Conservation (phyloP, 2,329 filamentous ascomycete species). For the Clarireedia sp. region DNA sequence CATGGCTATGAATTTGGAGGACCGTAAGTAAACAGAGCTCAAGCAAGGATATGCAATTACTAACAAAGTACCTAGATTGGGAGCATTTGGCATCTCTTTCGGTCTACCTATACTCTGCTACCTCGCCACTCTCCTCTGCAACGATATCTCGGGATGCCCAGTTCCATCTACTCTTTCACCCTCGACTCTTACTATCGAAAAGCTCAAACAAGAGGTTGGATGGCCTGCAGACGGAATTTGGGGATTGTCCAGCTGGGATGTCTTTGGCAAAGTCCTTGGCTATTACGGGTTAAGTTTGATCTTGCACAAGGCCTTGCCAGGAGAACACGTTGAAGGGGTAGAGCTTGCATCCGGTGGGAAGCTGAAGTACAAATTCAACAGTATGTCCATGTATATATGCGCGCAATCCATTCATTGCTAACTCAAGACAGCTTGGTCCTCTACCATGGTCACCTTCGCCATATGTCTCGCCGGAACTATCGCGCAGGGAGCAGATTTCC, state of each 20-base stretch:
- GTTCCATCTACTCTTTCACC: constrained; percentile 72
- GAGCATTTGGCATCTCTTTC: constrained; percentile 70
- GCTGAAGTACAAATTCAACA: constrained; percentile 76
- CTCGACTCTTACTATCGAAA: constrained; percentile 59
- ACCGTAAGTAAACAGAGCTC: constrained; percentile 25
- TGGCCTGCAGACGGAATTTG: constrained; percentile 67
- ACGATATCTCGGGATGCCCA: constrained; percentile 86
- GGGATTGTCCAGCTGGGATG: constrained; percentile 63
- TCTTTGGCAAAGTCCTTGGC: constrained; percentile 60
- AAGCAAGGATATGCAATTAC: background rate
- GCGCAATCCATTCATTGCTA: constrained; percentile 8
- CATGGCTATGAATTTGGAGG: constrained; percentile 31
- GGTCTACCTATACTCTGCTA: constrained; percentile 74
- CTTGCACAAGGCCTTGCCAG: constrained; percentile 71
- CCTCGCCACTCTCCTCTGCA: constrained; percentile 76
- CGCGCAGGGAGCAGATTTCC: constrained; percentile 70
- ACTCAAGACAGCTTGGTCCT: constrained; percentile 55
- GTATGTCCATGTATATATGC: constrained; percentile 36
- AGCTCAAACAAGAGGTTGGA: constrained; percentile 71
- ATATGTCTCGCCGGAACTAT: constrained; percentile 66
- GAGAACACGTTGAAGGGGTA: constrained; percentile 60
- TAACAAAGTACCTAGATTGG: constrained; percentile 46
- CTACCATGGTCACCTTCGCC: constrained; percentile 66
- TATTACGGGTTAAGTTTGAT: constrained; percentile 73
- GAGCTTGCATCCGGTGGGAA: constrained; percentile 62